Evolutionary conservation across 768 basidiomycete genomes (phyloP), one percentile per base, ranked within the genome.

Genomic region (Psilocybe cyanescens): DNA sequence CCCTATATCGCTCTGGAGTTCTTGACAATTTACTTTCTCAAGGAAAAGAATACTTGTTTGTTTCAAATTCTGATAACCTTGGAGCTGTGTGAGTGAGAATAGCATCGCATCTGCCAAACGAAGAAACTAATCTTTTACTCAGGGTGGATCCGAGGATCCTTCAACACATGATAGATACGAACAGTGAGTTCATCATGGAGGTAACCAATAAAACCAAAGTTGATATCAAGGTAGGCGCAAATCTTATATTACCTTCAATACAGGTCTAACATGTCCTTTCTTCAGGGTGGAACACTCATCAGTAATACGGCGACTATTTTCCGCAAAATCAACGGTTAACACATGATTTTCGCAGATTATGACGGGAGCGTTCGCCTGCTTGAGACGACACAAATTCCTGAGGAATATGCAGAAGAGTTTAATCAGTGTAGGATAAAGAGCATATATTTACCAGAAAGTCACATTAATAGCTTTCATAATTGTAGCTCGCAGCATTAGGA

Each of bases 1-100:
- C 95, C 39, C 80, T 97, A 59, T 75, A 85, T 67, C 94, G 95
- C 75, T 93, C 90, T 11, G 94, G 95, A 63, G 86, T 95, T 55
- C 83, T 98, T 64, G 94, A 96, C 70, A 88, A 91, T 76, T 84
- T 97, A 55, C 78, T 97, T 55, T 78, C 88, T 12, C 89, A 91
- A 63, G 95, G 95, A 74, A 97, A 95, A 75, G 93, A 97, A 78
- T 97, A 95, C 78, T 84, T 97, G 67, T 97, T 97, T 72, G 91
- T 94, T 53, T 95, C 94, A 72, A 97, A 97, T 81, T 94, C 94
- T 47, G 95, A 97, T 76, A 96, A 97, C 75, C 76, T 97, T 69
- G 94, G 95, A 69, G 95, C 94, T 60, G 86, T 89, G 88, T 90
- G 73, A 68, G 86, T 78, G n/a, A 93, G 76, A 16, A 16, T 24